Base-by-base conservation (phyloP, 305 asterid species). In the Fraxinus angustifolia region DNA sequence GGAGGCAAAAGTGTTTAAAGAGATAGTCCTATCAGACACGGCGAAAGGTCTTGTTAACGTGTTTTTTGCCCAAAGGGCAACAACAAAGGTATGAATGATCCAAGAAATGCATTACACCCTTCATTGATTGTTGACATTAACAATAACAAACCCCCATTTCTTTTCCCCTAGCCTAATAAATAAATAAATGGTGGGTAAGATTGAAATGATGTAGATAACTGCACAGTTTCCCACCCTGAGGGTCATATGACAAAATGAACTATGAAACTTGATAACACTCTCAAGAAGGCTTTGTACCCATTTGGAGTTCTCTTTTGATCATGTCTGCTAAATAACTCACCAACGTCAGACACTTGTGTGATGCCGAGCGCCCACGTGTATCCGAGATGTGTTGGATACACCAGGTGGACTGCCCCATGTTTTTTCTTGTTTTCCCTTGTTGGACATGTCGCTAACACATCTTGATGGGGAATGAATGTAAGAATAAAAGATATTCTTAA, bases 41-140 rank as follows among this genome's bases (percentile, higher is more conserved):
- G 88, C 97, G 23, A 96, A 88, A 88, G 97, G 94, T 87, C 94
- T 96, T 75, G 94, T 94, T 85, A 97, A 96, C 86, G 89, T 92
- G 42, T 96, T 94, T 89, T 94, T 96, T 77, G 85, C 98, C 78
- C 98, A 92, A 86, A 89, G 98, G 84, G 86, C 94, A 79, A 91
- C 97, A 75, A 82, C 94, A 35, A 94, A 96, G 99, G 99, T 96
- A 90, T 60, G 78, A 17, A 45, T 50, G 67, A 68, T 80, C 31
- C 67, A 73, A 21, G 78, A 73, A 83, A 79, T 72, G 40, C 31
- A 73, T 83, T 30, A 30, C 79, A 56, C 50, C 45, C 26, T 67
- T 30, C 68, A 80, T 77, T 83, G 14, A 82, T 78, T 58, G 30
- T 48, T 40, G 23, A 67, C 19, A 62, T 78, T 75, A 35, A 56